Percentiles rank a stretch among this genome's conserved stretches.
phyloP scores from a whole-genome alignment of 768 basidiomycete species.

The Podaxis rugospora region DNA sequence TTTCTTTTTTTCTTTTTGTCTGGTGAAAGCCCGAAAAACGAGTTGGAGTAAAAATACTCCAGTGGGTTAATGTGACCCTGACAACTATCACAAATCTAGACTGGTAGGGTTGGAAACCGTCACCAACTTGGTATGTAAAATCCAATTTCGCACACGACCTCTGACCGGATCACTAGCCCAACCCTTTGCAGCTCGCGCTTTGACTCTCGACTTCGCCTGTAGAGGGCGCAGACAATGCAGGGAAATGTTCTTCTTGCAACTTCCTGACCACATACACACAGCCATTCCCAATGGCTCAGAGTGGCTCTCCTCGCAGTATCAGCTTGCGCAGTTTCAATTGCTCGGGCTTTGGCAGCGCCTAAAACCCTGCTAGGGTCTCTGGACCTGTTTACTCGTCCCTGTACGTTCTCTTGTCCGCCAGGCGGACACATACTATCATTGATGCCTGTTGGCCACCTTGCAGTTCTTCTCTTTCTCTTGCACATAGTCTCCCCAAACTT shows the following conservation, averaged over 20 bases:
- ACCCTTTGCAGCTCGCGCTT: not conserved
- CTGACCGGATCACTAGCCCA: not conserved
- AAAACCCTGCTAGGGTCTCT: not conserved
- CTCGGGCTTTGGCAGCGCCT: not conserved
- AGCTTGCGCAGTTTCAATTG: not conserved
- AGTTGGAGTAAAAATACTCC: not conserved
- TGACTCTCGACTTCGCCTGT: not conserved
- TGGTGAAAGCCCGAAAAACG: not conserved
- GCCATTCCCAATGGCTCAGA: not conserved
- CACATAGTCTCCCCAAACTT: too few relatives aligned
- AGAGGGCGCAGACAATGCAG: not conserved
- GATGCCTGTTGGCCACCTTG: too few relatives aligned
- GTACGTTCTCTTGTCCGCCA: not conserved
- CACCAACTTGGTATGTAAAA: too few relatives aligned
- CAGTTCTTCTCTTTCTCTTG: too few relatives aligned
- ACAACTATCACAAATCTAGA: too few relatives aligned
- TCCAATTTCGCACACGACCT: too few relatives aligned
- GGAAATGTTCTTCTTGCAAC: not conserved
- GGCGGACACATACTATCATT: not conserved
- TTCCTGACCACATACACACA: not conserved
- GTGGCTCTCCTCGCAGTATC: not conserved
- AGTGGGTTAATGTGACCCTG: not conserved
- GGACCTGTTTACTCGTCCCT: not conserved
- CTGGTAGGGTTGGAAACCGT: too few relatives aligned
- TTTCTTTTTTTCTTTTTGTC: not conserved